phyloP scores from a whole-genome alignment of 768 basidiomycete species.

The Termitomyces sp. region DNA sequence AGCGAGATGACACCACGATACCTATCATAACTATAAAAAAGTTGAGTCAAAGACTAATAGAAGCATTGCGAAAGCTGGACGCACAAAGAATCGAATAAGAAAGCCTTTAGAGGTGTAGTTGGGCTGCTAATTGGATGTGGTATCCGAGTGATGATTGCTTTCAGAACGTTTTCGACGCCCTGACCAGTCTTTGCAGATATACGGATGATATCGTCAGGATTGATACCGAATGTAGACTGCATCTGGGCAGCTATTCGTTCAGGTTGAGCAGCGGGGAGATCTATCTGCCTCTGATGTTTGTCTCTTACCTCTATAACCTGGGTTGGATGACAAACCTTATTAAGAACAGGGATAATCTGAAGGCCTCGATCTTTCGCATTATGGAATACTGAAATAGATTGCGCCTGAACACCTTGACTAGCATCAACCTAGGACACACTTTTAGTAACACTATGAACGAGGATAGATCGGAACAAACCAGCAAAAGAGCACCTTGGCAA shows the following conservation, averaged over 20 bases:
- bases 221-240: slow-evolving; percentile 74
- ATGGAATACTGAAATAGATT: slow-evolving; percentile 93
- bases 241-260: slow-evolving; percentile 78
- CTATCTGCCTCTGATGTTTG: slow-evolving; percentile 53
- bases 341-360: slow-evolving; percentile 84
- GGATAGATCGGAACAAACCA: slow-evolving; percentile 26
- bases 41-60: slow-evolving; percentile 10
- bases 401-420: slow-evolving; percentile 97
- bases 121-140: slow-evolving; percentile 66
- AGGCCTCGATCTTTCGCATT: slow-evolving; percentile 77
- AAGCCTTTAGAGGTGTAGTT: slow-evolving; percentile 63
- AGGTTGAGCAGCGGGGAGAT: slow-evolving; percentile 85
- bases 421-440: slow-evolving; percentile 70
- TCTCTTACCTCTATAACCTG: neutral
- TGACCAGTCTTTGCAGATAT: slow-evolving; percentile 93
- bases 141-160: slow-evolving; percentile 77
- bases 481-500: slow-evolving; percentile 80
- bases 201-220: slow-evolving; percentile 64
- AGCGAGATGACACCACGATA: slow-evolving; percentile 96
- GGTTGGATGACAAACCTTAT: slow-evolving; percentile 59
- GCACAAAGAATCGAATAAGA: slow-evolving; percentile 92
- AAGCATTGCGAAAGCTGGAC: slow-evolving; percentile 18
- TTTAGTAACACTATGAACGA: neutral
- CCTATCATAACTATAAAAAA: slow-evolving; percentile 69
- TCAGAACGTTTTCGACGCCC: slow-evolving; percentile 73